Percentiles rank a stretch among this genome's conserved stretches.
Evolutionary conservation across 2,329 filamentous ascomycete species (phyloP).

Genomic region (Scedosporium minutisporum): DNA sequence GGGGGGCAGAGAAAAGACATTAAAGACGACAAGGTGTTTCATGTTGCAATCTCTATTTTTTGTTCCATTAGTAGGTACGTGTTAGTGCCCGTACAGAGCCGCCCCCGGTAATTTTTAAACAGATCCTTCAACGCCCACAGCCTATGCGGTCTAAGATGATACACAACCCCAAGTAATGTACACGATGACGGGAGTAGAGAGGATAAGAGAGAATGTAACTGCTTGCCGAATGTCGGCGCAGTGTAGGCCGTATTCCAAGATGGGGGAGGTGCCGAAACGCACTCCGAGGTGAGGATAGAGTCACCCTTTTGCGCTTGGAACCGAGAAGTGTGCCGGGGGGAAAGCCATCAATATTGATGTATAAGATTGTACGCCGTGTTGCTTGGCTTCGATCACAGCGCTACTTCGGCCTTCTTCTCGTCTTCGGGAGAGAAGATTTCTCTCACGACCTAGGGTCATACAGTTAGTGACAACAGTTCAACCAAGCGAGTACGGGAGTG

Average conservation of each 20-base stretch:
- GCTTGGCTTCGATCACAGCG: neutral
- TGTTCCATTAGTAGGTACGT: neutral
- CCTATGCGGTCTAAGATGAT: slow-evolving; percentile 8
- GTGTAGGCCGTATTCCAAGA: neutral
- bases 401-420: slow-evolving; percentile 6
- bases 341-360: neutral
- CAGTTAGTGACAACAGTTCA: slow-evolving; percentile 2
- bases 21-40: neutral
- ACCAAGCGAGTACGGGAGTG: too few species aligned
- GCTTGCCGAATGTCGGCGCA: neutral
- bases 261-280: neutral
- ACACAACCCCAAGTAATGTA: slow-evolving; percentile 7
- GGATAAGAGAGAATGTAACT: neutral
- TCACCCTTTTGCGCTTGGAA: neutral
- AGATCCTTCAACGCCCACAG: slow-evolving; percentile 7
- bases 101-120: neutral
- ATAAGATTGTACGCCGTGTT: neutral
- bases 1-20: neutral
- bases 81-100: neutral
- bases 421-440: slow-evolving; percentile 9
- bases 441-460: slow-evolving; percentile 8
- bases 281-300: too few species aligned
- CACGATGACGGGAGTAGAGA: slow-evolving; percentile 6
- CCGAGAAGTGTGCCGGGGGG: neutral
- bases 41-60: slow-evolving; percentile 4